phyloP scores from a whole-genome alignment of 169 alveolate species.

The Eimeria tenella region DNA sequence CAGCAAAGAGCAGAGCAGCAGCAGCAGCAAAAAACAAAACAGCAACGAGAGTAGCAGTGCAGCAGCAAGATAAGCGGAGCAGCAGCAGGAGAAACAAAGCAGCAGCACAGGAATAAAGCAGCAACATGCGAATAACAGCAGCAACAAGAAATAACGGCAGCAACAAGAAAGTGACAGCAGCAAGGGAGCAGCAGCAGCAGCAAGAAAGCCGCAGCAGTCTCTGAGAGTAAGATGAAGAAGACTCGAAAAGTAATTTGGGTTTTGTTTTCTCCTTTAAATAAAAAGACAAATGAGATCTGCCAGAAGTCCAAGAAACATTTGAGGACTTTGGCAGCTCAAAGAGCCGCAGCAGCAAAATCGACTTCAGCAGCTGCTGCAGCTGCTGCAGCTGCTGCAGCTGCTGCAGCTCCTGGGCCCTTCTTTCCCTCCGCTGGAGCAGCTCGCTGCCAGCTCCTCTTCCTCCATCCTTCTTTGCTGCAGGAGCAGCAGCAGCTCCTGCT shows the following conservation, averaged over 20 bases:
- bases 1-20: no score
- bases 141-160: background rate
- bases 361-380: conserved; percentile 1
- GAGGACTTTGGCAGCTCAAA: background rate
- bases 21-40: no score
- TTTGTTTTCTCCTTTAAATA: background rate
- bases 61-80: no score
- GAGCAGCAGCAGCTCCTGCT: no score
- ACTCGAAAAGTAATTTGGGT: background rate
- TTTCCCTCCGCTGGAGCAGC: no score
- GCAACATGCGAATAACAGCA: no score
- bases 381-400: background rate
- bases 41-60: no score
- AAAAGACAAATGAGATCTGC: background rate
- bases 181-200: background rate
- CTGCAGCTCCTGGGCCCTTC: no score
- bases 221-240: background rate
- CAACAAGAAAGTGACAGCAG: background rate
- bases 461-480: no score
- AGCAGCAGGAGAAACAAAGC: no score
- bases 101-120: no score
- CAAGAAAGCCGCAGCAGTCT: background rate
- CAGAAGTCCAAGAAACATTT: conserved; percentile 18
- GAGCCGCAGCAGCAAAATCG: background rate
- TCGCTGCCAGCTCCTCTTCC: no score